Conservation (phyloP, 768 basidiomycete species). For the Podaxis sp. region DNA sequence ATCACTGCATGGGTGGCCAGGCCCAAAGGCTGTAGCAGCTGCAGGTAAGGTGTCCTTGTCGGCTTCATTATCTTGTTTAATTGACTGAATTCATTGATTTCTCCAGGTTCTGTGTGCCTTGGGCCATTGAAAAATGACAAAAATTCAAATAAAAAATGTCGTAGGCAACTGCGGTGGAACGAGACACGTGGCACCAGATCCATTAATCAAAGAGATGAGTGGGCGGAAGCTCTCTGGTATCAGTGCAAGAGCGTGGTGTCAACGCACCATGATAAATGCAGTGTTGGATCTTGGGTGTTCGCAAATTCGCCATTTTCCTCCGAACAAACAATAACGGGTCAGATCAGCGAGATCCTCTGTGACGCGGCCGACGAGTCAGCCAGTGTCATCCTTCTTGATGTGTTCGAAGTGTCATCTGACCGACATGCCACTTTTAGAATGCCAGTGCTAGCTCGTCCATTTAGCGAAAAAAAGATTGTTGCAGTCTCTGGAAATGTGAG, state of each 20-base stretch:
- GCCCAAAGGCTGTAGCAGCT: neutral
- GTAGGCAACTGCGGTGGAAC: constrained; percentile 3
- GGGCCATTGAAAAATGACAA: neutral
- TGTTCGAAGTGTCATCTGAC: constrained; percentile 16
- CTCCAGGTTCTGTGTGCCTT: neutral
- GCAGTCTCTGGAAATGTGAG: neutral
- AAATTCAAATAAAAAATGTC: neutral
- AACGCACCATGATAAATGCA: constrained; percentile 21
- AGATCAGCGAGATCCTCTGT: constrained; percentile 20
- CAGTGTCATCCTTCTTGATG: constrained; percentile 17
- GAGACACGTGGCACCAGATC: constrained; percentile 15
- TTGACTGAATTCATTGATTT: neutral
- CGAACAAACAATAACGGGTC: constrained; percentile 14
- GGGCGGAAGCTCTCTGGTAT: constrained; percentile 15
- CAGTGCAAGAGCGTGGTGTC: constrained; percentile 19
- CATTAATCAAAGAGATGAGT: constrained; percentile 13
- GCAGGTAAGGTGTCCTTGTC: neutral
- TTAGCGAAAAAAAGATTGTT: constrained; percentile 3
- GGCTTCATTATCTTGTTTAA: neutral
- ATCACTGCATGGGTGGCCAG: neutral
- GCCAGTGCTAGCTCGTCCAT: constrained; percentile 17
- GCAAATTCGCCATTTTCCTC: constrained; percentile 12
- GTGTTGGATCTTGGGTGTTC: constrained; percentile 26
- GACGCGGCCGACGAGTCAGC: neutral
- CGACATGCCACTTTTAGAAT: constrained; percentile 19